Evolutionary conservation across 2,329 filamentous ascomycete genomes (phyloP).

Genomic region (Grosmannia penicillata): DNA sequence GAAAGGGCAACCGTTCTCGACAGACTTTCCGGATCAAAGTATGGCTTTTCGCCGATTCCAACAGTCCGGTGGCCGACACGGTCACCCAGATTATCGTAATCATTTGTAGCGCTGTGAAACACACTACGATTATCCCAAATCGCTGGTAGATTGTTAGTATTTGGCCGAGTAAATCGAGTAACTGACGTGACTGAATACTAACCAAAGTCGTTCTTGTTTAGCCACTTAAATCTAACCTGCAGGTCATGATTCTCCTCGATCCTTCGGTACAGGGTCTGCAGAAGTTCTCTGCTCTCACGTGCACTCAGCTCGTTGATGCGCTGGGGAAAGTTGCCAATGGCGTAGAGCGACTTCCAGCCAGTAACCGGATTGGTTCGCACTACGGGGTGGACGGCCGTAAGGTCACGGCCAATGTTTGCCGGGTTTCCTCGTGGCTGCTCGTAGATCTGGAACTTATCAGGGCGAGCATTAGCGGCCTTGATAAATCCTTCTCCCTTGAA

Average conservation of each 20-base stretch:
- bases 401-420: slow-evolving; percentile 31
- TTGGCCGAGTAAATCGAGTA: no score
- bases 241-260: slow-evolving; percentile 40
- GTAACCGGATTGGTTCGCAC: slow-evolving; percentile 43
- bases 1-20: no score
- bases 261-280: slow-evolving; percentile 33
- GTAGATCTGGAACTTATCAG: slow-evolving; percentile 32
- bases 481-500: slow-evolving; percentile 34
- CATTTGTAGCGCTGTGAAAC: no score
- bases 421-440: slow-evolving; percentile 29
- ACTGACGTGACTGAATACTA: no score
- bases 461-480: slow-evolving; percentile 30
- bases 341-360: slow-evolving; percentile 41
- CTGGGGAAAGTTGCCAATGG: slow-evolving; percentile 33
- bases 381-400: slow-evolving; percentile 37
- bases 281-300: slow-evolving; percentile 30
- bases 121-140: no score
- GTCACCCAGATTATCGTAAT: no score
- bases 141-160: no score
- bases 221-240: slow-evolving; percentile 33
- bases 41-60: no score
- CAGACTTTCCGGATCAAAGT: no score
- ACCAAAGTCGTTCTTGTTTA: slow-evolving; percentile 27
- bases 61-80: no score
- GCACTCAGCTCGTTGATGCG: slow-evolving; percentile 34